Evolutionary conservation across 257 asterid species (phyloP), one percentile per base, ranked within the genome.

Genomic region (Gynochthodes officinalis): DNA sequence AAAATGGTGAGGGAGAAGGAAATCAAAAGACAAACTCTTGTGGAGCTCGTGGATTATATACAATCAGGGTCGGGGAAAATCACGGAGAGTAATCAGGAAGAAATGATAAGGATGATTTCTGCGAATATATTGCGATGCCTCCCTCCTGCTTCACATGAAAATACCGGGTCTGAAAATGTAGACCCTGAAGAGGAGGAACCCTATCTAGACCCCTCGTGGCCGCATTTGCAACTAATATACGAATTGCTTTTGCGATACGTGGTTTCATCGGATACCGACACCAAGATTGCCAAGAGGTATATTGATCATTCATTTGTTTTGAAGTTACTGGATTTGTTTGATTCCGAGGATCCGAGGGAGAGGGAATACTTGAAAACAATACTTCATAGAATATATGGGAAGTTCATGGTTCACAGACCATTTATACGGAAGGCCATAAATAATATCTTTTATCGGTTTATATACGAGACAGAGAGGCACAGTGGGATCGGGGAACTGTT

Each of bases 391-490:
- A 85, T 90, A 79, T 93, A 93, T 68, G 98, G 97, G 74, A 87
- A 85, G 78, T 92, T 92, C 78, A 92, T 90, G 98, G 95, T 87
- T 73, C 96, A 88, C 70, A 86, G 98, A 70, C 98, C 98, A 8
- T 90, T 90, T 74, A 93, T 93, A 63, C 85, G 98, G 85, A 93
- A 89, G 79, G 89, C 89, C 1, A 93, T 93, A 53, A 89, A 89
- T 67, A 86, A 90, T 64, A 85, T 93, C 53, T 89, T 93, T 72
- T 93, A 86, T 50, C 77, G 93, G 77, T 89, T 87, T 85, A 80
- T 93, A 67, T 89, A 85, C 40, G 98, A 93, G 84, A 84, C 89
- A 0, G 96, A 84, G 78, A 85, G 87, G 78, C 95, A 89, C 67
- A 82, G 83, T 66, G 98, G 98, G 74, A 84, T 93, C 7, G 93